A percentile compares a stretch with the other conserved stretches of the same genome.
phyloP scores from a whole-genome alignment of 2,329 filamentous ascomycete species.

The Fusarium algeriense region DNA sequence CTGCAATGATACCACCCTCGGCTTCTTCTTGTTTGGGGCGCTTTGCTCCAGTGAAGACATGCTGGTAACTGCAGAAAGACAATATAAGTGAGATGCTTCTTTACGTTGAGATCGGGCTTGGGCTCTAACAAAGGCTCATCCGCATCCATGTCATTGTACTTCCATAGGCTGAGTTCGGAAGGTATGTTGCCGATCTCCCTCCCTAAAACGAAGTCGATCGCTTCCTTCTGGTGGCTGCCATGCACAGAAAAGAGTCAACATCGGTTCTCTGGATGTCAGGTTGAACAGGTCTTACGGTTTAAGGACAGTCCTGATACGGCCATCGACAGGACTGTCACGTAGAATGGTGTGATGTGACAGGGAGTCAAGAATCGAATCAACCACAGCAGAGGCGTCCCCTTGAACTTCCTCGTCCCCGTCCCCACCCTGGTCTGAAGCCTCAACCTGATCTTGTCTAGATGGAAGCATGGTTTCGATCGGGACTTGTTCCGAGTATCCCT shows the following conservation, averaged over 20 bases:
- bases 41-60: neutral
- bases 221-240: neutral
- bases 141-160: neutral
- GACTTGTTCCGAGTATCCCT: fast-evolving
- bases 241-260: neutral
- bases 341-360: neutral
- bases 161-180: neutral
- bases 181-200: neutral
- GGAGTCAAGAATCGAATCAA: neutral
- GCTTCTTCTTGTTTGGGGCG: neutral
- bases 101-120: too few relatives aligned
- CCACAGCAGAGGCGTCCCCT: fast-evolving
- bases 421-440: fast-evolving
- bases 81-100: too few relatives aligned
- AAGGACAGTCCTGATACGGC: fast-evolving
- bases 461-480: fast-evolving
- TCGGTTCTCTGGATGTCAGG: too few relatives aligned
- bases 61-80: neutral
- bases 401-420: fast-evolving
- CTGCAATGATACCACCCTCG: neutral
- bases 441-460: fast-evolving
- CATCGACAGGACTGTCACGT: fast-evolving
- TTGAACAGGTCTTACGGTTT: neutral
- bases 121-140: neutral
- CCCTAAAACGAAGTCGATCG: neutral